Base-by-base conservation (phyloP, 768 basidiomycete species). In the Ramaria rubella region DNA sequence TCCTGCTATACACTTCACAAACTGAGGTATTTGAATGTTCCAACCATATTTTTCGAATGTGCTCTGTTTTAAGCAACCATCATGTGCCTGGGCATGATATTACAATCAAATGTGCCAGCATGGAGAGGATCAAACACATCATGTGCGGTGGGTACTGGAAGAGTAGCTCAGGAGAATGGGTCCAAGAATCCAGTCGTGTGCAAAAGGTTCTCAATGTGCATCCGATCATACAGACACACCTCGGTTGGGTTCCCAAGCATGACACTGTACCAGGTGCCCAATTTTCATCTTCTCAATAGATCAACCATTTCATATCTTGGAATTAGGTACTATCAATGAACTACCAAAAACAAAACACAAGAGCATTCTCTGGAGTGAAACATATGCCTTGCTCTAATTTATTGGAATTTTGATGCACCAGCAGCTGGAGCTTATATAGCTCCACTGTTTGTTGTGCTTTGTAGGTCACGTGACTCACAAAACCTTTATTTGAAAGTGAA, bases 131-230 rank as follows among this genome's bases (percentile, higher is more conserved):
- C 63, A n/a, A n/a, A n/a, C n/a, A n/a, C n/a, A n/a, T n/a, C n/a
- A n/a, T n/a, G n/a, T n/a, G n/a, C n/a, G n/a, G 74, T 29, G 70
- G 77, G 1, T 73, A 54, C 19, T 59, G 42, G 49, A 11, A 11
- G 36, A 38, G 11, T 11, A 38, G 36, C 36, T 11, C 11, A 11
- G 36, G 36, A n/a, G 36, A 38, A 11, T 38, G 36, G 36, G 36
- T 38, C n/a, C 36, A 38, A 38, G 36, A 11, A 11, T 38, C 36
- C 11, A 11, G n/a, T 11, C 36, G n/a, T 38, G 36, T 38, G n/a
- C 36, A 38, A 38, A 38, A 38, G 36, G 36, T 38, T 38, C 36
- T 38, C n/a, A 11, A 38, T 11, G 36, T n/a, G n/a, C 36, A 38
- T n/a, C 36, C 36, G 11, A 38, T 38, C 36, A 38, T 38, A 11